These are phyloP conservation scores for Hydnomerulius pinastri DNA, from an alignment of 768 basidiomycete genomes.

Conservation along the genomic window DNA sequence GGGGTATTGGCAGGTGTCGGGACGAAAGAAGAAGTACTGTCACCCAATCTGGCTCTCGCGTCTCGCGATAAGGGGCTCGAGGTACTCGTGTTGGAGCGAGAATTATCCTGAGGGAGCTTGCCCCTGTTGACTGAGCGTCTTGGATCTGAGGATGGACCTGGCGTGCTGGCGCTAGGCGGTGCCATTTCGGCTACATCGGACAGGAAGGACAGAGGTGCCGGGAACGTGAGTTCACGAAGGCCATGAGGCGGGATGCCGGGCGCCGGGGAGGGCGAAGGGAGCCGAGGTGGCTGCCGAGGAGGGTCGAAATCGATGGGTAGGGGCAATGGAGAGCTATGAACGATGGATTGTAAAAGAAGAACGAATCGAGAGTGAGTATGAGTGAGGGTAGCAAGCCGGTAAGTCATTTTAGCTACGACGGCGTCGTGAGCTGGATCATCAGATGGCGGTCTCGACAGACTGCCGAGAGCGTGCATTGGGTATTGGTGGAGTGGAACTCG, in stretches of 20 bases:
- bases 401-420: constrained; percentile 18
- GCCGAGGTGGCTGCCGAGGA: constrained; percentile 27
- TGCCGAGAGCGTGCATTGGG: constrained; percentile 63
- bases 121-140: constrained; percentile 3
- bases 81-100: constrained; percentile 7
- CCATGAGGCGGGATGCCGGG: constrained; percentile 29
- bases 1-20: constrained; percentile 1
- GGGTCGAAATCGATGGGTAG: constrained; percentile 47
- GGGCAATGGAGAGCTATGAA: constrained; percentile 58
- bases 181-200: constrained; percentile 20
- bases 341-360: constrained; percentile 69
- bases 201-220: constrained; percentile 65
- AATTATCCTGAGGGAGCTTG: background rate
- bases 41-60: constrained; percentile 5
- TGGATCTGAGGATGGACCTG: constrained; percentile 4
- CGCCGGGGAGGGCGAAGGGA: constrained; percentile 13
- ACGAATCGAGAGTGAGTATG: constrained; percentile 75
- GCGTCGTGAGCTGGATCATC: constrained; percentile 33
- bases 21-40: background rate
- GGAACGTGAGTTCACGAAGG: constrained; percentile 67
- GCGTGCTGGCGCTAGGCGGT: constrained; percentile 7
- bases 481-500: constrained; percentile 66
- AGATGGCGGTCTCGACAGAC: constrained; percentile 42
- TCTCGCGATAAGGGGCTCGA: constrained; percentile 27
- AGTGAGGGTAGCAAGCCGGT: constrained; percentile 48